Evolutionary conservation across 176 grass and related monocot species (phyloP).

Genomic region (Paspalum vaginatum): DNA sequence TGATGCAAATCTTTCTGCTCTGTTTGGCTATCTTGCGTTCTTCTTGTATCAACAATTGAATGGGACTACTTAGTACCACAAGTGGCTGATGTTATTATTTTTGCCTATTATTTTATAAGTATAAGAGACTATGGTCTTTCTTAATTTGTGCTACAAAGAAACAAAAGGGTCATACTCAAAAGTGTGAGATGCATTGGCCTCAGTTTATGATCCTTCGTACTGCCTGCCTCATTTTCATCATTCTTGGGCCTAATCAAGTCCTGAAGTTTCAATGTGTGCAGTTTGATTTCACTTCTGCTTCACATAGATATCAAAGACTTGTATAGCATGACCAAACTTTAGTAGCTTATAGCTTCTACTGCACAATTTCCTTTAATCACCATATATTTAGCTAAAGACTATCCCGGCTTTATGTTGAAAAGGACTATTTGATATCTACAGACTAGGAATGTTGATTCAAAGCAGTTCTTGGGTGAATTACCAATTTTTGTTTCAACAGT

Average conservation of each 20-base stretch:
- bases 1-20: not conserved
- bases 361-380: not conserved
- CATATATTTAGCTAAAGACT: not conserved
- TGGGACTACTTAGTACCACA: not conserved
- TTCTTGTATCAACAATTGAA: not conserved
- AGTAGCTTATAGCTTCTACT: not conserved
- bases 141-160: conserved; percentile 1
- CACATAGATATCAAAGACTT: not conserved
- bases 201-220: not conserved
- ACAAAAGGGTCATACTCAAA: not conserved
- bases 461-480: conserved; percentile 86
- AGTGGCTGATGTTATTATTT: not conserved
- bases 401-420: not conserved
- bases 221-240: not conserved
- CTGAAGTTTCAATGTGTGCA: not conserved
- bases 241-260: not conserved
- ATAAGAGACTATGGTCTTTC: not conserved
- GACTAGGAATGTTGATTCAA: conserved; percentile 87
- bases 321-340: conserved; percentile 15
- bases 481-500: conserved; percentile 72
- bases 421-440: conserved; percentile 32
- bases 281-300: not conserved
- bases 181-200: not conserved
- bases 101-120: no score
- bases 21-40: not conserved